Percentiles rank a stretch among this genome's conserved stretches.
These are phyloP conservation scores for Kuraishia cidri DNA, from an alignment of 805 yeast species.

Conservation along the genomic window DNA sequence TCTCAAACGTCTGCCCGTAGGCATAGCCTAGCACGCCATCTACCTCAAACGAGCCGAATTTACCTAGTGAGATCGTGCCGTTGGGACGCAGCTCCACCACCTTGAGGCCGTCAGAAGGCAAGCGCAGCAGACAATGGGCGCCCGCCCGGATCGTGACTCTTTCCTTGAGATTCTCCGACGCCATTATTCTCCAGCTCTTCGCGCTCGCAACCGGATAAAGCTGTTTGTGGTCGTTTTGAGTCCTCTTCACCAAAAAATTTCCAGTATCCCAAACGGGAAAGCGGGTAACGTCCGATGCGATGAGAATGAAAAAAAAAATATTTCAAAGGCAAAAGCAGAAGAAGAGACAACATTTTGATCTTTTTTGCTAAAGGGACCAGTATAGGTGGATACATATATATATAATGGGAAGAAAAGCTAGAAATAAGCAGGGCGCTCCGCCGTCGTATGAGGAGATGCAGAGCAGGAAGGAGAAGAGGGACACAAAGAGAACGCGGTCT, in stretches of 20 bases:
- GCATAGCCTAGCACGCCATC: constrained; percentile 72
- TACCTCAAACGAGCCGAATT: constrained; percentile 80
- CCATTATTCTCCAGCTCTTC: background rate
- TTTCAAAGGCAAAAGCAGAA: too few relatives aligned
- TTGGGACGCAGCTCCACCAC: constrained; percentile 58
- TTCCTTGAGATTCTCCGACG: background rate
- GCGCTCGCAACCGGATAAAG: too few relatives aligned
- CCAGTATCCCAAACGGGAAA: too few relatives aligned
- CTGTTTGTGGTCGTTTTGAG: too few relatives aligned
- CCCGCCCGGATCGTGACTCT: constrained; percentile 1
- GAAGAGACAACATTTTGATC: too few relatives aligned
- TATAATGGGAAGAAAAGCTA: constrained; percentile 85
- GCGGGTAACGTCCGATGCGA: too few relatives aligned
- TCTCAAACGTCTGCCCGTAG: constrained; percentile 86
- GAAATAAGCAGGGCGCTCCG: constrained; percentile 89
- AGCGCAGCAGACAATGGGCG: constrained; percentile 35
- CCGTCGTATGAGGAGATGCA: constrained; percentile 82
- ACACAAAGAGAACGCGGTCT: constrained; percentile 22
- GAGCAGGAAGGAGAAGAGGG: constrained; percentile 29
- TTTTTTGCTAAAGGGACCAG: too few relatives aligned
- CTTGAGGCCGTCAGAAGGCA: constrained; percentile 78
- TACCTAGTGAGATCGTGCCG: constrained; percentile 68
- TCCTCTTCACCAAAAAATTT: too few relatives aligned
- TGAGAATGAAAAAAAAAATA: too few relatives aligned
- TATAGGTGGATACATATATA: too few relatives aligned